Percentiles rank a stretch among this genome's conserved stretches.
Evolutionary conservation across 2,329 filamentous ascomycete genomes (phyloP).

Genomic region (Aureobasidium sp.): DNA sequence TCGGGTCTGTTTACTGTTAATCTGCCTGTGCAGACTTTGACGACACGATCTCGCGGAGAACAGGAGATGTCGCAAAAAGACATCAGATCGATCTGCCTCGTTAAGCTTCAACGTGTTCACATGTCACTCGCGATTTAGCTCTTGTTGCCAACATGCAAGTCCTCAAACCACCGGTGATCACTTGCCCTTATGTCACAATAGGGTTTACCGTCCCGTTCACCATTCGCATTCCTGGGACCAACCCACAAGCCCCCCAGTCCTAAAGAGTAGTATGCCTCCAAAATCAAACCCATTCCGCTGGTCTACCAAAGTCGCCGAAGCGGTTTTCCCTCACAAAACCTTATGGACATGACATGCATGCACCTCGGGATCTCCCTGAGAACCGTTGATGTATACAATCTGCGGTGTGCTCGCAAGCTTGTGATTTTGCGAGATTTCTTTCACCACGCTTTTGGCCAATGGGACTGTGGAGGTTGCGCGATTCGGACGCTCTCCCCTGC

Average conservation of each 20-base stretch:
- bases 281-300: not conserved
- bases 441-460: not conserved
- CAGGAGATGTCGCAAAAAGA: not conserved
- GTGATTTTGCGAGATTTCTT: not conserved
- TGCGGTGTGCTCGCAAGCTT: not conserved
- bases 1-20: not conserved
- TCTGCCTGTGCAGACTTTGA: not conserved
- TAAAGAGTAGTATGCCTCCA: not conserved
- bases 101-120: not conserved
- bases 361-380: not conserved
- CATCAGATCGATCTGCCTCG: not conserved
- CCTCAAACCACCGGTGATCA: not conserved
- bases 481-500: not conserved
- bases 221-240: not conserved
- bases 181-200: not conserved
- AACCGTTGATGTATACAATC: not conserved
- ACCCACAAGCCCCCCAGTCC: not conserved
- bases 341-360: constrained; percentile 5
- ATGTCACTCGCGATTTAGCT: not conserved
- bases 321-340: not conserved
- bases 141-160: not conserved
- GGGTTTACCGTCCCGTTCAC: constrained; percentile 4
- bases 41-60: not conserved
- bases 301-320: not conserved
- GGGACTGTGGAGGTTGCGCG: not conserved